A percentile compares a stretch with the other conserved stretches of the same genome.
These are phyloP conservation scores for Echium plantagineum DNA, from an alignment of 257 asterid species.

Conservation along the genomic window DNA sequence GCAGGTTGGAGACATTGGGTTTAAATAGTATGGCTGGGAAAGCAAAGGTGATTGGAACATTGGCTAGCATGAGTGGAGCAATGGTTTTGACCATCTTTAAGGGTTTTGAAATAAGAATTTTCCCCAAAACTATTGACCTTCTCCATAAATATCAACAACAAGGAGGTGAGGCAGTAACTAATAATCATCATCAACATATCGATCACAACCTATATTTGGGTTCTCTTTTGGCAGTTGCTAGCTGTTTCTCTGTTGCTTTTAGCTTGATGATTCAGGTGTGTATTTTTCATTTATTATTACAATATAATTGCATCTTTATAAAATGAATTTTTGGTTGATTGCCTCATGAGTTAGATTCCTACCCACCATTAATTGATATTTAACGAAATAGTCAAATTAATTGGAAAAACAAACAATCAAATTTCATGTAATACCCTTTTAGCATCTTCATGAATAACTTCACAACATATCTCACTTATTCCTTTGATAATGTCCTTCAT, in stretches of 20 bases:
- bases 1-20: slow-evolving; percentile 53
- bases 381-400: no score
- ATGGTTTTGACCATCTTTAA: slow-evolving; percentile 61
- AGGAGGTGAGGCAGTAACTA: slow-evolving; percentile 28
- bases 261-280: slow-evolving; percentile 22
- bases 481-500: no score
- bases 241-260: slow-evolving; percentile 27
- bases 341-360: no score
- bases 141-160: slow-evolving; percentile 3
- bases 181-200: slow-evolving; percentile 7
- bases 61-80: slow-evolving; percentile 57
- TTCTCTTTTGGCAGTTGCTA: slow-evolving; percentile 28
- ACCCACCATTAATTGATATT: no score
- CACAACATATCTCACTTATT: no score
- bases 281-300: no score
- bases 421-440: no score
- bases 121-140: slow-evolving; percentile 28
- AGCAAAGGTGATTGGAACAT: slow-evolving; percentile 51
- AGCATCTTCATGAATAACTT: no score
- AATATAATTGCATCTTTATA: no score
- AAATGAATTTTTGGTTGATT: no score
- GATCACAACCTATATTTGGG: slow-evolving; percentile 27
- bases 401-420: no score
- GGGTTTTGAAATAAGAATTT: slow-evolving; percentile 28
- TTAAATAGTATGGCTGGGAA: slow-evolving; percentile 38